Base-by-base conservation (phyloP, 2,329 filamentous ascomycete genomes). In the Neonectria faginata region DNA sequence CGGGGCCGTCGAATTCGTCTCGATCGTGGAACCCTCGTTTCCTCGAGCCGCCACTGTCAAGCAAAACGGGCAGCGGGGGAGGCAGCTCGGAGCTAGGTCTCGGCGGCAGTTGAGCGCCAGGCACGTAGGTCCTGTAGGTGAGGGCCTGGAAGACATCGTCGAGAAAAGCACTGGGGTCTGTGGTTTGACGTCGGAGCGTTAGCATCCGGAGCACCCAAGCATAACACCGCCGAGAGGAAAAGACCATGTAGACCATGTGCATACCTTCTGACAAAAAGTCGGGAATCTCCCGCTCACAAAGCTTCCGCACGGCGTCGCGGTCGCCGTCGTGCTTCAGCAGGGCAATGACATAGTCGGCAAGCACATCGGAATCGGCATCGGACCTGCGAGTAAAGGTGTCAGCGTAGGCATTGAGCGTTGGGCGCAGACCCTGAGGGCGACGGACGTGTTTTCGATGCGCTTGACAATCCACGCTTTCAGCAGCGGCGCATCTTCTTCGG, bases 301-400 rank as follows among this genome's bases (percentile, higher is more conserved):
- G 86, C 71, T 85, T 82, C 73, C 88, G 86, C 58, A 94, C 89
- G 20, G 86, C 83, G n/a, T 85, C 83, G 44, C 85, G 81, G 55
- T 88, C 84, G 66, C 90, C 90, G 68, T 93, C 91, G 66, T 91
- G 89, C 67, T 88, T 87, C 50, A 95, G 81, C 20, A 96, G 85
- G 7, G 91, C 92, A 66, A 94, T 84, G n/a, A 95, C 90, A 76
- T 94, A 96, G 72, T 96, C 92, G 51, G 92, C 92, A 3, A 96
- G 88, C 5, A 95, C 91, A 73, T 94, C 92, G 33, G 90, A 87
- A 76, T 96, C 92, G 55, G 91, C 92, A 73, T 94, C 92, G 29
- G 91, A 92, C 57, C 91, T 93, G 67, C 72, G 51, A 70, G 57
- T 20, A 27, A 20, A 12, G n/a, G 27, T 47, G 64, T 74, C 47